These are phyloP conservation scores for Aechmea fasciata DNA, from an alignment of 176 grass and related monocot species.

Conservation along the genomic window DNA sequence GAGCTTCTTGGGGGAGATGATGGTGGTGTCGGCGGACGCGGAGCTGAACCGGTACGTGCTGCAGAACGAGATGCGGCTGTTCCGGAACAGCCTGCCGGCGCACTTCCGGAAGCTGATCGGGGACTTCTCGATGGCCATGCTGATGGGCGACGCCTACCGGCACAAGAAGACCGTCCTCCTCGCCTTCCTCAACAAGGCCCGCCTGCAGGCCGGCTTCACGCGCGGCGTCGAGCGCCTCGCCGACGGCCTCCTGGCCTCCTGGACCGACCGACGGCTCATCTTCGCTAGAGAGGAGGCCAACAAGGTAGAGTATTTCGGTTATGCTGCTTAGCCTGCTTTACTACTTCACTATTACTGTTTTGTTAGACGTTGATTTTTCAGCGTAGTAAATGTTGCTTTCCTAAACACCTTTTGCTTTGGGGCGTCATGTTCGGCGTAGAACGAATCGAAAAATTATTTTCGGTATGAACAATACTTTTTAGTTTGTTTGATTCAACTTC, in stretches of 20 bases:
- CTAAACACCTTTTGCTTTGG: too few relatives aligned
- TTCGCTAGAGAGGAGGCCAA: not conserved
- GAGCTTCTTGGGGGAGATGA: not conserved
- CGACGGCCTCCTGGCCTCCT: not conserved
- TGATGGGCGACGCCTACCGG: slow-evolving; percentile 6
- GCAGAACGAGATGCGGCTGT: slow-evolving; percentile 3
- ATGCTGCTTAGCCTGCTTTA: not conserved
- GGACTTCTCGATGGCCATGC: slow-evolving; percentile 1
- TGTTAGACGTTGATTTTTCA: not conserved
- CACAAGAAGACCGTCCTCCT: not conserved
- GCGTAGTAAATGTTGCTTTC: too few relatives aligned
- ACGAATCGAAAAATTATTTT: too few relatives aligned
- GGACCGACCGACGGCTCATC: not conserved
- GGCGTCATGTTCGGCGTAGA: too few relatives aligned
- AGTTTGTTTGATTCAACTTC: too few relatives aligned
- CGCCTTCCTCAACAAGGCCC: not conserved
- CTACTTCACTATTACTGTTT: not conserved
- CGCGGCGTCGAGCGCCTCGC: not conserved
- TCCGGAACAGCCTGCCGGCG: slow-evolving; percentile 2
- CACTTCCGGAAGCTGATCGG: slow-evolving; percentile 3
- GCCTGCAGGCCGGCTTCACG: not conserved
- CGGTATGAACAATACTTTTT: too few relatives aligned
- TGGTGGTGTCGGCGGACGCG: slow-evolving; percentile 6
- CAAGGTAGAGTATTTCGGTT: not conserved
- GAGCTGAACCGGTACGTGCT: slow-evolving; percentile 16